Evolutionary conservation across 805 yeast genomes (phyloP), one percentile per base, ranked within the genome.

Genomic region (Hanseniaspora guilliermondii): DNA sequence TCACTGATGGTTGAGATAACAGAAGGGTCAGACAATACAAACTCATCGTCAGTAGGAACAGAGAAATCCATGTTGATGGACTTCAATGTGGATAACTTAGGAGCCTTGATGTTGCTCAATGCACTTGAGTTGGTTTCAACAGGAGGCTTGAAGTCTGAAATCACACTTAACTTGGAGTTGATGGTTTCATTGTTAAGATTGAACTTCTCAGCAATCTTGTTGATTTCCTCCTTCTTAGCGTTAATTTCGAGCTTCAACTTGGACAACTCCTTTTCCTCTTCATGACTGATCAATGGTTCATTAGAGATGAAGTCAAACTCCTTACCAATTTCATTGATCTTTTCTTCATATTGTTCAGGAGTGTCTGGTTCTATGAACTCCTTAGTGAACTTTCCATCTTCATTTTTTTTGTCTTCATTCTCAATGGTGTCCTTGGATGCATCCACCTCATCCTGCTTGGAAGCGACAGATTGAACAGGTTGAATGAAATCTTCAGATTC

Each of bases 291-390:
- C 45, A 49, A 42, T 2, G 53, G 53, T 8, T 41, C 53, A 25
- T 49, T 41, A n/a, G 53, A 49, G n/a, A 49, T 42, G 36, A 32
- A 49, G 6, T 27, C 25, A 24, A 22, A 49, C 19, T 49, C 53
- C 44, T 49, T 27, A 16, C 47, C 53, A 25, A 49, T 49, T 14
- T 24, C 48, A 7, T 49, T 35, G 17, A 49, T 49, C 33, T 49
- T 49, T 16, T 35, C 9, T 6, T 49, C 48, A 33, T 49, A 49
- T 17, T 27, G 42, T 19, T 41, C 47, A n/a, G 44, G 48, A 35
- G 53, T 49, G 27, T 49, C 53, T 19, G 53, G 53, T 14, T 49
- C 53, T 25, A 42, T 36, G 30, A 33, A 49, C 27, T 49, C 53
- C 30, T 49, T 49, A 22, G 48, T 49, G 25, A 22, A 39, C 30